Evolutionary conservation across 2,329 filamentous ascomycete genomes (phyloP), one percentile per base, ranked within the genome.

Genomic region (Diaporthe aspalathi): DNA sequence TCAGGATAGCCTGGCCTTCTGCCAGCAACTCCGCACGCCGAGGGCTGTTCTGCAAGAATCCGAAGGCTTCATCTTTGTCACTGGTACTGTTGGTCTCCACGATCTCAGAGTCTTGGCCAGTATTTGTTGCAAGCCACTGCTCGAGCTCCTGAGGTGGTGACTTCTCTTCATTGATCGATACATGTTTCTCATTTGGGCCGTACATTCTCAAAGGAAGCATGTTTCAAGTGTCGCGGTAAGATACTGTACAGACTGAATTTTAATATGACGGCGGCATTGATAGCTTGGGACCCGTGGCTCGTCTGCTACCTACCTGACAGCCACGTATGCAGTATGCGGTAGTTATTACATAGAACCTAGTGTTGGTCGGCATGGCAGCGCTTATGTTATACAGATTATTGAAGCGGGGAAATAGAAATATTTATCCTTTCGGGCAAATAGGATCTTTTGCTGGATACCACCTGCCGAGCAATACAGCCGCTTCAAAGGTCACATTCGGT

Each of bases 51-150:
- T 49, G 57, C 57, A 49, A 12, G 14, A 63, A 63, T 8, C 49
- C 43, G 27, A 63, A 63, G 5, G 57, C 57, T 24, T 63, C 57
- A 14, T 63, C 57, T 63, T 63, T 63, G 24, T 63, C 57, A 6
- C 57, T 63, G 20, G 49, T 27, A 17, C 57, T 63, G 2, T 43
- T 49, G 17, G 27, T 35, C 29, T 63, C 57, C 7, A 43, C 43
- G 6, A 49, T n/a, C n/a, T n/a, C n/a, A n/a, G n/a, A 17, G 11
- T 29, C 57, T 4, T 5, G 57, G 3, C 17, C 40, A 17, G 40
- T 22, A 11, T 43, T 63, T 17, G 43, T 20, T 11, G 60, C 14
- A 29, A 50, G 43, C 60, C 60, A 63, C 29, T 16, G 11, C 20
- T 63, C 60, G 2, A 35, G 60, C 20, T 43, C 43, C 20, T 24